Conservation (phyloP, 192 early-diverging fungal species). For the Entomortierella parvispora region DNA sequence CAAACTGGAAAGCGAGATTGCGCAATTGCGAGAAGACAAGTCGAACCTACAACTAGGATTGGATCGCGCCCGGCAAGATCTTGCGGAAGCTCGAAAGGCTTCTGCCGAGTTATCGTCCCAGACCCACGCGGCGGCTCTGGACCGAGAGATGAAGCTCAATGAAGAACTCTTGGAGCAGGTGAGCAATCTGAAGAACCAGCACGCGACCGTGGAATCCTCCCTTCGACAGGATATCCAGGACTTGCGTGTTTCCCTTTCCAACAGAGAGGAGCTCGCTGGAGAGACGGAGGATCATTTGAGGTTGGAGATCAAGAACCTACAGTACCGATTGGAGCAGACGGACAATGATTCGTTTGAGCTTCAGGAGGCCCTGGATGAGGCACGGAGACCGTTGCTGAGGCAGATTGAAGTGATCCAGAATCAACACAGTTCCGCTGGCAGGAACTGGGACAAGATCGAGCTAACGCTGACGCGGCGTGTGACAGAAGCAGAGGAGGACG, state of each 20-base stretch:
- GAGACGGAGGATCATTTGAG: conserved; percentile 55
- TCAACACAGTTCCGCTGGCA: conserved; percentile 46
- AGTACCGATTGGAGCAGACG: conserved; percentile 51
- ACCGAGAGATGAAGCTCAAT: conserved; percentile 58
- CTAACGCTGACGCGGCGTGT: conserved; percentile 37
- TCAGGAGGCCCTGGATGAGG: conserved; percentile 50
- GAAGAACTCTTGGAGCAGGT: conserved; percentile 52
- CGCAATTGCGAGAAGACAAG: conserved; percentile 26
- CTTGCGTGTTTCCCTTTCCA: conserved; percentile 54
- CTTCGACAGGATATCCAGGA: conserved; percentile 54
- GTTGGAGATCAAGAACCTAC: conserved; percentile 48
- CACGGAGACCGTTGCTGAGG: conserved; percentile 53
- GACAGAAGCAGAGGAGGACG: conserved; percentile 33
- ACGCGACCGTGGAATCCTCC: conserved; percentile 23
- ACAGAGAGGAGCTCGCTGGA: conserved; percentile 53
- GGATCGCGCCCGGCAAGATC: conserved; percentile 39
- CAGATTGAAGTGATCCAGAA: conserved; percentile 61
- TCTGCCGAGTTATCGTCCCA: conserved; percentile 34
- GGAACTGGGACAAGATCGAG: conserved; percentile 59
- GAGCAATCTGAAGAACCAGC: conserved; percentile 40
- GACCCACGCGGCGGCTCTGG: conserved; percentile 55
- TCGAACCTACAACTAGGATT: conserved; percentile 22
- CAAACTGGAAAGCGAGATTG: conserved; percentile 27
- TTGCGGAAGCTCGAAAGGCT: conserved; percentile 34
- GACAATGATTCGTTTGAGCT: conserved; percentile 56